Evolutionary conservation across 1,284 basidiomycete species (phyloP).

Genomic region (Rugosomyces carneus): DNA sequence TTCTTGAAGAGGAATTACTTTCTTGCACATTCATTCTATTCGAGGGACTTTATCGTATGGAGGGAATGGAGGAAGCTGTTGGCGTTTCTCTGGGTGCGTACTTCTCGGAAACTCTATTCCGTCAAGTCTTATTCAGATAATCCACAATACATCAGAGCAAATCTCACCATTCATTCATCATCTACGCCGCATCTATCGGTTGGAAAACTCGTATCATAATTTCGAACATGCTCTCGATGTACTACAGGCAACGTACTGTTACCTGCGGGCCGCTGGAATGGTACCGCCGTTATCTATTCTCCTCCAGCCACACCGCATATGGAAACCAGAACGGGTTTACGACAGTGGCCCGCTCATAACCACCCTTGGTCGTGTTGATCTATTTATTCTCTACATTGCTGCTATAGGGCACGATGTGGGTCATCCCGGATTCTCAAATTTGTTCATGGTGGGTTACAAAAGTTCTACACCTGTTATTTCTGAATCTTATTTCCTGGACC

Average conservation of each 20-base stretch:
- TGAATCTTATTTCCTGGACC: constrained; percentile 8
- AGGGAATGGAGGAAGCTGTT: constrained; percentile 66
- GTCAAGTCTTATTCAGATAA: constrained; percentile 6
- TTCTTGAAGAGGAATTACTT: constrained; percentile 76
- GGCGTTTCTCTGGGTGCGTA: constrained; percentile 63
- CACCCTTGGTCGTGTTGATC: constrained; percentile 57
- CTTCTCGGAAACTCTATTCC: constrained; percentile 15
- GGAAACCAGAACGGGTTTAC: constrained; percentile 39
- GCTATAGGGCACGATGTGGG: constrained; percentile 95
- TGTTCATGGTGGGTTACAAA: constrained; percentile 73
- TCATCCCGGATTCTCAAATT: constrained; percentile 88
- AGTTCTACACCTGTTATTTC: background rate
- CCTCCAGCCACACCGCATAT: constrained; percentile 37
- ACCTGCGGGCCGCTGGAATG: constrained; percentile 69
- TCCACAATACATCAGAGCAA: constrained; percentile 41
- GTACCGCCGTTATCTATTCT: constrained; percentile 70
- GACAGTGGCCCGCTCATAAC: constrained; percentile 43
- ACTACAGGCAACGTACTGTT: constrained; percentile 85
- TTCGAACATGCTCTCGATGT: constrained; percentile 94
- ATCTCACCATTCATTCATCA: constrained; percentile 75
- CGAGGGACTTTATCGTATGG: constrained; percentile 62
- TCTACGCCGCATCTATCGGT: constrained; percentile 80
- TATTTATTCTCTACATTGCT: constrained; percentile 81
- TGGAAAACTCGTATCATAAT: constrained; percentile 91
- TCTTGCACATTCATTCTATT: constrained; percentile 78